Base-by-base conservation (phyloP, 2,329 filamentous ascomycete genomes). In the Trichoderma atroviride region DNA sequence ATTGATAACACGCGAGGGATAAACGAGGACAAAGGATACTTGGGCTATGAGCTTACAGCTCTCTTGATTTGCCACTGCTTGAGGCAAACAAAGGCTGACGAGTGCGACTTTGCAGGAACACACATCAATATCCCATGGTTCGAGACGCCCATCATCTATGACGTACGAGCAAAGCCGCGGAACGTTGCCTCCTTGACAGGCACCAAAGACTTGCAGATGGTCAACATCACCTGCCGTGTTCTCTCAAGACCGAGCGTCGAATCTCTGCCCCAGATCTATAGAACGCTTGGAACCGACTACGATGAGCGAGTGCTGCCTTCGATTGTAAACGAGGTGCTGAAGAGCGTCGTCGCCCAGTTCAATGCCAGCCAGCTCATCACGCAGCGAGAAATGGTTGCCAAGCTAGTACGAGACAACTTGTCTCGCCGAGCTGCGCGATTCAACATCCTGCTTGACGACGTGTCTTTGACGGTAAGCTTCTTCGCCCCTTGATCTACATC, bases 191-290 rank as follows among this genome's bases (percentile, higher is more conserved):
- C 96, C 74, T 88, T 99, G 74, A 99, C 96, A 70, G 96, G 96
- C 75, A 99, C 96, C 78, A 99, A 99, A 87, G 96, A 99, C 83
- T 85, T 99, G 82, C 96, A 99, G 86, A 99, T 99, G 96, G 96
- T 98, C 79, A 99, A 99, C 88, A 98, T 99, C 80, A 99, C 95
- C 78, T 99, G 96, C 83, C 95, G 96, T 92, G 96, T 99, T 70
- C 92, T 99, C 65, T 97, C 95, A 70, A 87, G 94, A 76, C 96
- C 96, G 69, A 89, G 94, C 70, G 85, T 99, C 77, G 89, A 92
- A 74, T 92, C 94, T 37, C 89, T 99, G 53, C 96, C 96, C 22
- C 93, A 97, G 83, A 99, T 99, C 78, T 99, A 98, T 87, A 88
- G 96, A 74, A 99, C 96, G 1, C 87, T 99, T 43, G 96, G 96